phyloP scores from a whole-genome alignment of 2,329 filamentous ascomycete species.

The Cladophialophora bantiana region DNA sequence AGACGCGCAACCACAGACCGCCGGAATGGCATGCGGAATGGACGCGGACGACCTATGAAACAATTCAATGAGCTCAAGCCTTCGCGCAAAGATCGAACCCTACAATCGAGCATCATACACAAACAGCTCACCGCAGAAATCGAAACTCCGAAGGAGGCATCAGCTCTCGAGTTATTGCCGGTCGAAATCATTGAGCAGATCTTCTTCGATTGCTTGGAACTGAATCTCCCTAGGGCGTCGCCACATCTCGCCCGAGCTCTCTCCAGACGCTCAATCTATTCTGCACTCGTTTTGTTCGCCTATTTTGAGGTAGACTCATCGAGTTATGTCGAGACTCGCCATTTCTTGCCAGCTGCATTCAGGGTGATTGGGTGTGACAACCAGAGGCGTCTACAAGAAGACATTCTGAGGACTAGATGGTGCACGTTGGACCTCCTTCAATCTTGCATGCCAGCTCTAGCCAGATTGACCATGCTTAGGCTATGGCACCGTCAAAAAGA shows the following conservation, averaged over 20 bases:
- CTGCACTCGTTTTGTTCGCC: constrained; percentile 49
- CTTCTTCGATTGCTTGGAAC: constrained; percentile 57
- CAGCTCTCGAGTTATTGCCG: constrained; percentile 56
- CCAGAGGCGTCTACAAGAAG: constrained; percentile 46
- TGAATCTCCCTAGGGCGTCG: constrained; percentile 54
- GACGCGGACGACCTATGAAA: constrained; percentile 37
- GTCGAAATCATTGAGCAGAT: constrained; percentile 61
- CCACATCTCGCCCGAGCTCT: constrained; percentile 48
- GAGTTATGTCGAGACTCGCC: constrained; percentile 44
- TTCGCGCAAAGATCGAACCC: constrained; percentile 21
- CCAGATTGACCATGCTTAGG: constrained; percentile 46
- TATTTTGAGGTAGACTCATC: constrained; percentile 51
- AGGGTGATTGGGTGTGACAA: constrained; percentile 41
- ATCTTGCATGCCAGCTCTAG: constrained; percentile 46
- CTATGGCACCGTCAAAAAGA: constrained; percentile 43
- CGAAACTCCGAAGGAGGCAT: constrained; percentile 33
- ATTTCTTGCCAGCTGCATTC: constrained; percentile 49
- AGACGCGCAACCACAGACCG: background rate
- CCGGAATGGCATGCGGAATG: background rate
- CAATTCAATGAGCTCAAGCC: constrained; percentile 28
- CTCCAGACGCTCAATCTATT: constrained; percentile 52
- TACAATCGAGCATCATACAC: constrained; percentile 23
- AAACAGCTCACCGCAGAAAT: constrained; percentile 8
- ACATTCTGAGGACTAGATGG: constrained; percentile 50
- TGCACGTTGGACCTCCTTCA: constrained; percentile 48